Evolutionary conservation across 148 eudicot species (phyloP).

Genomic region (Nepenthes mirabilis): DNA sequence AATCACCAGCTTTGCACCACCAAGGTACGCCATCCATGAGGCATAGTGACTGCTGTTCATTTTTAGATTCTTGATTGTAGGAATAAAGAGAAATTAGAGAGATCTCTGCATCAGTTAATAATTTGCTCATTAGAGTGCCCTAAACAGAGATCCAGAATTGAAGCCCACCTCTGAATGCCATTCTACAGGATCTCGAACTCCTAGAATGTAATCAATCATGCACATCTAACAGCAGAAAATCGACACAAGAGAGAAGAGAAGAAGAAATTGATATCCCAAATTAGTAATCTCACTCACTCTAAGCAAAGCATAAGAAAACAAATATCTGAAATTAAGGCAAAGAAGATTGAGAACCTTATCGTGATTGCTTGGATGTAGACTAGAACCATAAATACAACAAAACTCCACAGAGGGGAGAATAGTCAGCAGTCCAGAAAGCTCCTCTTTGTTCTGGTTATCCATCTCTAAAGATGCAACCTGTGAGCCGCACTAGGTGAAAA

Average conservation of each 20-base stretch:
- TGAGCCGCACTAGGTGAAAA: too few species aligned
- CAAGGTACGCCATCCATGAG: conserved; percentile 66
- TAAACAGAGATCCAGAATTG: background rate
- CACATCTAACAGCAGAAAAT: conserved; percentile 33
- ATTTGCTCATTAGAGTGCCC: background rate
- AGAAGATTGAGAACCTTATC: conserved; percentile 41
- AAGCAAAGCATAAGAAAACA: background rate
- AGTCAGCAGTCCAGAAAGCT: conserved; percentile 44
- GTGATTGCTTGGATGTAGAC: conserved; percentile 70
- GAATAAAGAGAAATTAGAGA: conserved; percentile 2
- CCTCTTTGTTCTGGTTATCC: conserved; percentile 26
- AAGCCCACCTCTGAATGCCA: conserved; percentile 79
- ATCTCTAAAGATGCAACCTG: conserved; percentile 3
- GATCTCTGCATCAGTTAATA: background rate
- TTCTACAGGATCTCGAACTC: conserved; percentile 68
- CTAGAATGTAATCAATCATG: conserved; percentile 87
- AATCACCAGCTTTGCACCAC: conserved; percentile 73
- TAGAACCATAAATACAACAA: conserved; percentile 85
- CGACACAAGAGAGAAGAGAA: background rate
- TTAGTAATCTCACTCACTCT: background rate
- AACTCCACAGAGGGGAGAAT: conserved; percentile 89
- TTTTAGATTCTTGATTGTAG: conserved; percentile 51
- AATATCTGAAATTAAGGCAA: background rate
- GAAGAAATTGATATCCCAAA: background rate
- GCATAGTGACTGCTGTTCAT: conserved; percentile 68